A percentile compares a stretch with the other conserved stretches of the same genome.
Evolutionary conservation across 495 filamentous ascomycete genomes (phyloP).

Genomic region (Lasiosphaeria ovina): DNA sequence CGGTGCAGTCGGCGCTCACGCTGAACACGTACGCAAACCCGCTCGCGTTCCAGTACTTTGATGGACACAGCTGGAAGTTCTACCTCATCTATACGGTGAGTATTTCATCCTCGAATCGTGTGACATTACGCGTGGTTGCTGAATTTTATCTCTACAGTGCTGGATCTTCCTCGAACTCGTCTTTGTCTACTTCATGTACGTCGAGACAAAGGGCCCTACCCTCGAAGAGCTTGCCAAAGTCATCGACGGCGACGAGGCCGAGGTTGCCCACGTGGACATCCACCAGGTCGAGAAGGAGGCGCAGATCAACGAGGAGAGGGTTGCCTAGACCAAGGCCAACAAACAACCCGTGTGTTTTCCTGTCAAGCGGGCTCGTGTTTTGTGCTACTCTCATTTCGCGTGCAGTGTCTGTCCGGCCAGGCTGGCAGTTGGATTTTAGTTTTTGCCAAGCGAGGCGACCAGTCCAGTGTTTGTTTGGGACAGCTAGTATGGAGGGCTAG

Average conservation of each 20-base stretch:
- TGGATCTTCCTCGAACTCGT: conserved; percentile 58
- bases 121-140: not conserved
- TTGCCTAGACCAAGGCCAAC: not conserved
- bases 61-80: conserved; percentile 53
- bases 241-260: conserved; percentile 58
- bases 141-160: conserved; percentile 21
- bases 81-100: conserved; percentile 61
- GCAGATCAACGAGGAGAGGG: conserved; percentile 27
- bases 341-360: no score
- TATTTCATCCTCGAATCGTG: not conserved
- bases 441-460: no score
- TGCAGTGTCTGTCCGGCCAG: no score
- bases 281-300: conserved; percentile 40
- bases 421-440: no score
- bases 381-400: no score
- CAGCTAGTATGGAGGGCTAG: no score
- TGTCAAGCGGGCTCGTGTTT: no score
- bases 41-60: conserved; percentile 54
- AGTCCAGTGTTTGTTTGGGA: no score
- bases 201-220: conserved; percentile 63
- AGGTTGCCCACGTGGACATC: conserved; percentile 43
- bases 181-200: conserved; percentile 64
- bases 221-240: conserved; percentile 64
- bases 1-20: conserved; percentile 49
- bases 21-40: conserved; percentile 62